phyloP scores from a whole-genome alignment of 345 rosid genomes.

The Corymbia maculata region DNA sequence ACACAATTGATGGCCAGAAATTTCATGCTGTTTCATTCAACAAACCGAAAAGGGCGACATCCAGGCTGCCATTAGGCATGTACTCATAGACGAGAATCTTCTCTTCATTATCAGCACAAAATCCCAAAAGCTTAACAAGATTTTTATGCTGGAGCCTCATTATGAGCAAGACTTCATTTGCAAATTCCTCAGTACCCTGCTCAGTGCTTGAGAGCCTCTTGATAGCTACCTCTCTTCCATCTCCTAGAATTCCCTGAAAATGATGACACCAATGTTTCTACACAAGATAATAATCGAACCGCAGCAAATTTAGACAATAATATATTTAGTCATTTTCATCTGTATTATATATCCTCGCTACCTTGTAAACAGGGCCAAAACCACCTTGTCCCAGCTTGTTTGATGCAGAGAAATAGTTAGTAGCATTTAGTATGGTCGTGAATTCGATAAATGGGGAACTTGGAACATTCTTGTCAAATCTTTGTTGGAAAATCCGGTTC shows the following conservation, averaged over 20 bases:
- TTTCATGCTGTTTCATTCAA: background rate
- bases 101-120: conserved; percentile 23
- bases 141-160: conserved; percentile 41
- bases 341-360: background rate
- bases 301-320: background rate
- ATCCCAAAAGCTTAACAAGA: conserved; percentile 45
- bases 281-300: background rate
- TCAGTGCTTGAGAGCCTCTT: conserved; percentile 17
- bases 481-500: no score
- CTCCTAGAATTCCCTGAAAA: conserved; percentile 30
- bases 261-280: background rate
- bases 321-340: no score
- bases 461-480: no score
- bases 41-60: conserved; percentile 28
- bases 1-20: background rate
- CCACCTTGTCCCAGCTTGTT: conserved; percentile 15
- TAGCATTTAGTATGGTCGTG: conserved; percentile 20
- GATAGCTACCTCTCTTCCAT: conserved; percentile 38
- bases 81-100: conserved; percentile 39
- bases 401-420: conserved; percentile 15
- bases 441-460: conserved; percentile 4
- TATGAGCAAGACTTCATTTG: conserved; percentile 22
- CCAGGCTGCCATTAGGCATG: conserved; percentile 44
- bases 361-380: conserved; percentile 18
- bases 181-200: conserved; percentile 18